Base-by-base conservation (phyloP, 129 eudicot genomes). In the Cynara cardunculus region DNA sequence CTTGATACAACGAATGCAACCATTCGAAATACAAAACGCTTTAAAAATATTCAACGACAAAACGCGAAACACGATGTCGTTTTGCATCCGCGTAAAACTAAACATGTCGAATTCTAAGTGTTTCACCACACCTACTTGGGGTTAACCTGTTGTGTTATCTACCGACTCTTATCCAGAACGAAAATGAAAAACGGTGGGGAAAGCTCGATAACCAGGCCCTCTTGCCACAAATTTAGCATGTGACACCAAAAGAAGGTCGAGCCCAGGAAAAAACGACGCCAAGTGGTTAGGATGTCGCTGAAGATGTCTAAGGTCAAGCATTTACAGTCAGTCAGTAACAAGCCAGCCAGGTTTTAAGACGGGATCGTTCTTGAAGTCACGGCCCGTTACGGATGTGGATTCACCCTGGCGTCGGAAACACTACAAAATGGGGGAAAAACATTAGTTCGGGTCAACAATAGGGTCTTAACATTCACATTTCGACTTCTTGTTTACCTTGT, bases 321-420 rank as follows among this genome's bases (percentile, higher is more conserved):
- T 79, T 26, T 68, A 70, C 34, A 34, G 24, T 92, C 89, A 92
- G 46, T 88, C 86, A 3, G 86, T 86, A 69, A 88, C 91, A 25
- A 88, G 85, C 97, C 95, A 93, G 35, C 97, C 96, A 0, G 91
- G 92, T 86, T 94, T 94, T 18, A 89, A 67, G 39, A 92, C 76
- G 56, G 73, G 73, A 73, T 94, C 97, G 25, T 73, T 75, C 83
- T 76, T 85, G 71, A 94, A 94, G 81, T 94, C 86, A 0, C 96
- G 94, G 37, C 99, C 97, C 5, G 90, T 87, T 39, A 92, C 91
- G 0, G 99, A 94, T 1, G 94, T 92, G 16, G 97, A 94, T 81
- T 94, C 99, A n/a, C 99, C 99, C 81, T 87, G 97, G 31, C 99
- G 91, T 21, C 99, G 94, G 78, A 78, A 94, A 72, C 99, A 94